Evolutionary conservation across 805 yeast genomes (phyloP), one percentile per base, ranked within the genome.

Genomic region (Scheffersomyces ergatensis): DNA sequence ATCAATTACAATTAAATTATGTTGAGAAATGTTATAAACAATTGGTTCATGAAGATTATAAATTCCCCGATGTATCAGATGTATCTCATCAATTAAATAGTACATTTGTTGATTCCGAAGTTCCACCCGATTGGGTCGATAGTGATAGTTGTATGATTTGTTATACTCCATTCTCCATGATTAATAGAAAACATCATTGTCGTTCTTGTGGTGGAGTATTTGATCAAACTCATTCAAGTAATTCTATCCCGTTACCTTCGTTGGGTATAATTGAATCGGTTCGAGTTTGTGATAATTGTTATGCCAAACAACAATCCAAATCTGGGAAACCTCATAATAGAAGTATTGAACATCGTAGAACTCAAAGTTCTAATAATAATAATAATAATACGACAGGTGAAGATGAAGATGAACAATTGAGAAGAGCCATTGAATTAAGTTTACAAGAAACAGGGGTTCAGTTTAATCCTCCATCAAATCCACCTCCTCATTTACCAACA

Each of bases 71-170:
- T 19, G 55, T 60, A 20, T 59, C 62, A 26, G 42, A 41, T 15
- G 40, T 39, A 12, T 49, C 44, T 20, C 45, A 49, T 17, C 56
- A 56, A 21, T 55, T 64, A 17, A 72, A 70, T 36, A 60, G 71
- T 24, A 65, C 66, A 15, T 80, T 90, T 59, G 78, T 92, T 36
- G 97, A 92, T 53, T 78, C 96, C 2, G 85, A 81, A 46, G 90
- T 90, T 4, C 97, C 99, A 2, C 98, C 99, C 0, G 97, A 89
- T 51, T 93, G 99, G 99, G 83, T 86, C 17, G 99, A 93, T 55
- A 85, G 90, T 9, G 96, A 89, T 52, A 88, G 88, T 3, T 93
- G 99, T 62, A 90, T 93, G 97, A 80, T 88, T 40, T 89, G 97
- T 50, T 89, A 95, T 38, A 79, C 74, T 32, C 67, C 82, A 13